Evolutionary conservation across 805 yeast species (phyloP).

Genomic region (Crinitomyces ghanaensis): DNA sequence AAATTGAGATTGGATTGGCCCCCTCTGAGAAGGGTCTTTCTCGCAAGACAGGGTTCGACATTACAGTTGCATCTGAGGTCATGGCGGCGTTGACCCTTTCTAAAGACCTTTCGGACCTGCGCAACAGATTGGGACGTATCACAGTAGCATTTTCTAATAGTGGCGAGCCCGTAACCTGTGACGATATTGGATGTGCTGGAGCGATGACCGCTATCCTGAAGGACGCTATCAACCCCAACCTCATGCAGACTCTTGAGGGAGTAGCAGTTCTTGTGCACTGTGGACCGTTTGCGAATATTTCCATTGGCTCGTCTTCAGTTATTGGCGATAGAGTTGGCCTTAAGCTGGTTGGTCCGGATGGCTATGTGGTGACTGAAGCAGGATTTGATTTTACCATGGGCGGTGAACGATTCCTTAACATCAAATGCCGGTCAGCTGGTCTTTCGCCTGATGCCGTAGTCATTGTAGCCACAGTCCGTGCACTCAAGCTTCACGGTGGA

Average conservation of each 20-base stretch:
- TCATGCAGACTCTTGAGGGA: slow-evolving; percentile 96
- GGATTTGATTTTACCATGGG: slow-evolving; percentile 99
- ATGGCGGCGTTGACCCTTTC: slow-evolving; percentile 93
- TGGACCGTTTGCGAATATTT: slow-evolving; percentile 95
- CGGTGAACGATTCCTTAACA: slow-evolving; percentile 93
- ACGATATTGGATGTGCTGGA: slow-evolving; percentile 92
- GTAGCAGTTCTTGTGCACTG: slow-evolving; percentile 97
- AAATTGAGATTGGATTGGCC: slow-evolving; percentile 81
- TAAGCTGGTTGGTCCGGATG: slow-evolving; percentile 74
- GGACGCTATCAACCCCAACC: slow-evolving; percentile 91
- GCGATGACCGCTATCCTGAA: slow-evolving; percentile 89
- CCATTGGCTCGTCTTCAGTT: slow-evolving; percentile 93
- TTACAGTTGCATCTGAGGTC: slow-evolving; percentile 90
- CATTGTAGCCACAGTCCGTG: slow-evolving; percentile 91
- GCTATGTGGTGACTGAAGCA: slow-evolving; percentile 93
- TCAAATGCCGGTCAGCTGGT: slow-evolving; percentile 89
- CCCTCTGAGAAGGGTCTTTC: slow-evolving; percentile 85
- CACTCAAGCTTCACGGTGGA: slow-evolving; percentile 95
- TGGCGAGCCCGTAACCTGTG: slow-evolving; percentile 83
- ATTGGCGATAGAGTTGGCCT: slow-evolving; percentile 88
- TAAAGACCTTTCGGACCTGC: slow-evolving; percentile 66
- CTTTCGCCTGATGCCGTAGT: slow-evolving; percentile 82
- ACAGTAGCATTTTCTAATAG: slow-evolving; percentile 71
- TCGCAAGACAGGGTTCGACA: slow-evolving; percentile 86
- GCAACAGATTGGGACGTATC: slow-evolving; percentile 76